Percentiles rank a stretch among this genome's conserved stretches.
Conservation (phyloP, 305 asterid genomes). For the Nicotiana rustica region DNA sequence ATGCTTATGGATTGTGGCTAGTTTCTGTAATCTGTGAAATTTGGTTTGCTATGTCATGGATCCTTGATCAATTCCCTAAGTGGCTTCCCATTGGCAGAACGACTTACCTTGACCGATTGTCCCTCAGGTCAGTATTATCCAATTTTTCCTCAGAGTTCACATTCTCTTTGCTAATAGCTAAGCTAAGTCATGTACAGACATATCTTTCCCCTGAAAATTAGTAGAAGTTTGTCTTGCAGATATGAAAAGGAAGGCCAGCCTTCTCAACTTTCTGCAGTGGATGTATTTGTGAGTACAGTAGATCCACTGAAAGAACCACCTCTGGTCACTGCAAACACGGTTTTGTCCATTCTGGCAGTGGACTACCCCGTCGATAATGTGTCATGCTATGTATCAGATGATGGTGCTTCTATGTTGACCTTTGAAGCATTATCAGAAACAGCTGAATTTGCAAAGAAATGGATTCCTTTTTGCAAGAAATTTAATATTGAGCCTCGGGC, state of each 20-base stretch:
- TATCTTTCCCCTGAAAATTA: not conserved
- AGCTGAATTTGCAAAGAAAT: constrained; percentile 50
- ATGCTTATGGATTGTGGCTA: constrained; percentile 51
- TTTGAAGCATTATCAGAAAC: constrained; percentile 56
- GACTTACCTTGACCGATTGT: constrained; percentile 52
- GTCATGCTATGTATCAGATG: constrained; percentile 52
- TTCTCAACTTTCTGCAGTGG: constrained; percentile 50
- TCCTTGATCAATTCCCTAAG: constrained; percentile 57
- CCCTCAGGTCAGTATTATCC: constrained; percentile 42
- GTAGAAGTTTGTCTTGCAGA: constrained; percentile 30
- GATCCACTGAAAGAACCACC: constrained; percentile 56
- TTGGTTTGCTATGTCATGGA: constrained; percentile 60
- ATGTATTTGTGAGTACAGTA: constrained; percentile 53
- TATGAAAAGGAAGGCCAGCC: constrained; percentile 54
- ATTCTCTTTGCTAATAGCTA: constrained; percentile 7
- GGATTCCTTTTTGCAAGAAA: constrained; percentile 61
- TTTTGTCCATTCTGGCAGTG: constrained; percentile 54
- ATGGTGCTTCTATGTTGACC: constrained; percentile 59
- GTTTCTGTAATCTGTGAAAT: constrained; percentile 52
- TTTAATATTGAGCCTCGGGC: constrained; percentile 55
- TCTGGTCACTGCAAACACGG: constrained; percentile 55
- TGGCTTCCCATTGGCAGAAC: constrained; percentile 53
- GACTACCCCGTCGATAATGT: constrained; percentile 52
- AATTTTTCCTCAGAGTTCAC: constrained; percentile 11
- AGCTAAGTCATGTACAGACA: not conserved